Evolutionary conservation across 495 filamentous ascomycete genomes (phyloP), one percentile per base, ranked within the genome.

Genomic region (Xylaria telfairii): DNA sequence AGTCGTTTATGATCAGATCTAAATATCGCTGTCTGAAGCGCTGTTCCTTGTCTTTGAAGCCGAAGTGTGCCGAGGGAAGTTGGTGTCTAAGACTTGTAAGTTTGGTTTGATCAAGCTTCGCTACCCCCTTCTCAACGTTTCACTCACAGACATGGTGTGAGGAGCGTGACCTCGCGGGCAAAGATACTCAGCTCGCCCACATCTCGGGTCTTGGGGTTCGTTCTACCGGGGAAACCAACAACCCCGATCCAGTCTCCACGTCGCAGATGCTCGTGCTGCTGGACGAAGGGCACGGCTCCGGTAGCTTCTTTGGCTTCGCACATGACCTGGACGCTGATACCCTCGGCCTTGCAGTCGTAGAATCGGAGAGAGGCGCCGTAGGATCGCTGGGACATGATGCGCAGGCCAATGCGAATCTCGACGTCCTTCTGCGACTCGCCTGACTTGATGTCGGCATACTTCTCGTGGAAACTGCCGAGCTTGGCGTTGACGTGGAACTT

Each of bases 111-210:
- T 51, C 12, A 12, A 9, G 5, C 51, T 54, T 8, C 26, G 12
- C 4, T 53, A 4, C n/a, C 9, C 7, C 28, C 26, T 54, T 19
- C 46, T 26, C 34, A n/a, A 21, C n/a, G 28, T 3, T 4, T 21
- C 15, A 67, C 65, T n/a, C 57, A 67, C 76, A 99, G 81, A 83
- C 95, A 98, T 12, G 96, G 96, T 17, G 94, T 90, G 60, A 99
- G 86, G 12, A 98, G 89, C 19, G 91, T 82, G 68, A 98, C 85
- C 81, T 97, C 90, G 44, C 85, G 90, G 9, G 96, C 96, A 77
- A 98, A 98, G 81, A 99, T 92, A 51, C 93, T 97, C 37, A 98
- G 87, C 81, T 98, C 94, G 70, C 96, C 96, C 37, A 92, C 90
- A 71, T 92, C 86, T 74, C 91, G 86, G 82, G 89, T 94, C 90